Percentiles rank a stretch among this genome's conserved stretches.
Conservation (phyloP, 371 early-diverging fungal species). For the Mucor circinelloides region DNA sequence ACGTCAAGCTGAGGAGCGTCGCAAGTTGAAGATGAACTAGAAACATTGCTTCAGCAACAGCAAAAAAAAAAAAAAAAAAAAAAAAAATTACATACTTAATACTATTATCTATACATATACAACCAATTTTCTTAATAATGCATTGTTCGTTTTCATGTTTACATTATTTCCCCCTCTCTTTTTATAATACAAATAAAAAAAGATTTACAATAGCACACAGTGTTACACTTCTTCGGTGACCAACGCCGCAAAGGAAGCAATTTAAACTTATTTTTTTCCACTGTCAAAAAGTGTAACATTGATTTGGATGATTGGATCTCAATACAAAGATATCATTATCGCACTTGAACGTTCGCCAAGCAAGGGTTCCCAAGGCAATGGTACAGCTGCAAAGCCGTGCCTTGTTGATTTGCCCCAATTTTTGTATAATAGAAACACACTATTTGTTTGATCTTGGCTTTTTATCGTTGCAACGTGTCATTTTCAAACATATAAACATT, state of each 20-base stretch:
- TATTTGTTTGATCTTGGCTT: not conserved
- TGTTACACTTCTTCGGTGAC: not conserved
- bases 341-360: not conserved
- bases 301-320: not conserved
- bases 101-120: not conserved
- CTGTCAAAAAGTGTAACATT: not conserved
- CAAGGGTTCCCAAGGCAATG: too few species aligned
- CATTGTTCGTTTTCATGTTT: not conserved
- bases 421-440: not conserved
- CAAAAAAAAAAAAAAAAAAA: too few species aligned
- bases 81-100: not conserved
- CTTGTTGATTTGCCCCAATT: not conserved
- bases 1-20: constrained; percentile 40
- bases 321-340: not conserved
- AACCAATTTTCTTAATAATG: not conserved
- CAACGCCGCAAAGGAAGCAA: not conserved
- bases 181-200: not conserved
- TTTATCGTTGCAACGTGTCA: not conserved
- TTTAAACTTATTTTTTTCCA: not conserved
- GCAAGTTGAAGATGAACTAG: constrained; percentile 18
- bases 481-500: not conserved
- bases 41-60: not conserved
- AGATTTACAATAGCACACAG: not conserved
- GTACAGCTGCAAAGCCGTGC: too few species aligned
- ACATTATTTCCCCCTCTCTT: not conserved